Base-by-base conservation (phyloP, 2,329 filamentous ascomycete genomes). In the Pseudogymnoascus sp. region DNA sequence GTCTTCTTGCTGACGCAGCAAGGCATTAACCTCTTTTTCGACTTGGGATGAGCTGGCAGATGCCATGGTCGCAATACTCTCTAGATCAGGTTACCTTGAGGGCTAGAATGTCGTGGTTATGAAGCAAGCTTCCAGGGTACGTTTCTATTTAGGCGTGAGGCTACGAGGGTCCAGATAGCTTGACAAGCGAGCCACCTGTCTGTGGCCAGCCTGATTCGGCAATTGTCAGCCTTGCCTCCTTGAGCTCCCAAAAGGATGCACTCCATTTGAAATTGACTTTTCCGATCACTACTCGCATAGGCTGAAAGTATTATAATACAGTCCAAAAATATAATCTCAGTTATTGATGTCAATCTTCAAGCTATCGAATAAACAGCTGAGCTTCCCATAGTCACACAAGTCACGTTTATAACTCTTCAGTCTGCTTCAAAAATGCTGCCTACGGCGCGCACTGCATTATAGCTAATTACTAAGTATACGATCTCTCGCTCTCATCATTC, bases 21-120 rank as follows among this genome's bases (percentile, higher is more conserved):
- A 69, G 1, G 73, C 67, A 66, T 77, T 73, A 63, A 76, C 75
- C 41, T 73, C 70, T 64, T 77, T 71, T 60, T 84, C 74, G 66
- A 77, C 78, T 68, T 77, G 72, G 64, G 71, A 70, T 60, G 82
- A 74, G 67, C 79, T 76, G 67, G 66, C 65, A 11, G 71, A 72
- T 23, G 67, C 70, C 72, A 73, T 73, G 36, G 16, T 66, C 41
- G 6, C n/a, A 14, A 16, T 52, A 52, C 14, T 30, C 25, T 28
- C 23, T 52, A 11, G 23, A 52, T 52, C 14, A 9, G 45, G 4
- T 30, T 30, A 30, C 6, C 8, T 52, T 1, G 45, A 52, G 8
- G 45, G 14, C 25, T 11, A 12, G 7, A 30, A 2, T 4, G 25
- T 30, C 9, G 23, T 30, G 14, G 11, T 30, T 52, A 14, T 52